Evolutionary conservation across 2,329 filamentous ascomycete species (phyloP).

Genomic region (Nigrospora osmanthi): DNA sequence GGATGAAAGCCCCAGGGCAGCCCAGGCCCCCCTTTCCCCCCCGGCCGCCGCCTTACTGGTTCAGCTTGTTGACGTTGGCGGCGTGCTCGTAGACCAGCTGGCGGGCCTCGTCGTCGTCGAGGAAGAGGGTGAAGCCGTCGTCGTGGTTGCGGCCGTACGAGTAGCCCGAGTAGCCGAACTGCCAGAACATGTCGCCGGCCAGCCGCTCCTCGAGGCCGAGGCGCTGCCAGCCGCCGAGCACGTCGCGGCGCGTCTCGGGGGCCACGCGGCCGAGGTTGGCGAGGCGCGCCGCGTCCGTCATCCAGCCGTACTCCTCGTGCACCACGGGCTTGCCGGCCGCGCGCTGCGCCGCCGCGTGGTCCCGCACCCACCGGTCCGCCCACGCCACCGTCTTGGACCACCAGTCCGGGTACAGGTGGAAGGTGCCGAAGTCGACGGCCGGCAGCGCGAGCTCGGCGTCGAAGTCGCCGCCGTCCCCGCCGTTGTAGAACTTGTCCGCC

Average conservation of each 20-base stretch:
- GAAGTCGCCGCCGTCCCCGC: conserved; percentile 44
- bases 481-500: conserved; percentile 37
- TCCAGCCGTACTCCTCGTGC: conserved; percentile 48
- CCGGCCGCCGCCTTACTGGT: neutral
- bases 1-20: too few species aligned
- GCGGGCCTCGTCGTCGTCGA: conserved; percentile 40
- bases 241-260: conserved; percentile 35
- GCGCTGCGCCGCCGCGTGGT: conserved; percentile 37
- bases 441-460: conserved; percentile 38
- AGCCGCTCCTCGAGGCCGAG: conserved; percentile 38
- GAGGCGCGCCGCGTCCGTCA: conserved; percentile 39
- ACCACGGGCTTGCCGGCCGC: conserved; percentile 42
- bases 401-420: conserved; percentile 49
- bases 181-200: conserved; percentile 45
- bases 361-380: conserved; percentile 46
- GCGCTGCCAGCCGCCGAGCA: conserved; percentile 40
- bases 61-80: conserved; percentile 1
- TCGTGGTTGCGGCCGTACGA: conserved; percentile 47
- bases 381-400: conserved; percentile 44
- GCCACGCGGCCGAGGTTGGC: conserved; percentile 33
- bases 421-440: conserved; percentile 45
- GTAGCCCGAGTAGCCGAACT: conserved; percentile 41
- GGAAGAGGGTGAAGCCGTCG: conserved; percentile 48
- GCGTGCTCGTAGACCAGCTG: conserved; percentile 35
- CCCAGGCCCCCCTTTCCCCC: too few species aligned